A percentile compares a stretch with the other conserved stretches of the same genome.
Conservation (phyloP, 2,329 filamentous ascomycete species). For the Ceratocystis eucalypticola region DNA sequence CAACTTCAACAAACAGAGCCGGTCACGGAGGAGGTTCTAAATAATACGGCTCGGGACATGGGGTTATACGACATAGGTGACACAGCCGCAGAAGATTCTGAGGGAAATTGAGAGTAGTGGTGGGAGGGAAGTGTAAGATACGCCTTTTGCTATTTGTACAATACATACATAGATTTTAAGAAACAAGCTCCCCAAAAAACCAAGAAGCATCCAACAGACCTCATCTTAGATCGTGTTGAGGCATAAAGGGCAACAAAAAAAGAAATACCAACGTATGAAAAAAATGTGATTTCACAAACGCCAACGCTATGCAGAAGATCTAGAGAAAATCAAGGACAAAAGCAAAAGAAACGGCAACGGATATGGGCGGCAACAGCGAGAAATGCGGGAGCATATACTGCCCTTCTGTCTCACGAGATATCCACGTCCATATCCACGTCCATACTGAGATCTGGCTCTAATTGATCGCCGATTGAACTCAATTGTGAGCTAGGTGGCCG, state of each 20-base stretch:
- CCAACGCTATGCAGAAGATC: constrained; percentile 32
- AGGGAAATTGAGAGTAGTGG: constrained; percentile 18
- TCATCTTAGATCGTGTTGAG: background rate
- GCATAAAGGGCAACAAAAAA: background rate
- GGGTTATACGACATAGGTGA: constrained; percentile 28
- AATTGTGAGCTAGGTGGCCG: constrained; percentile 41
- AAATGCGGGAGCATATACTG: background rate
- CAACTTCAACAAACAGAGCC: constrained; percentile 18
- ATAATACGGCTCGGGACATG: constrained; percentile 31
- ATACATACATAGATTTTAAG: constrained; percentile 10
- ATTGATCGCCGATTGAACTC: constrained; percentile 41
- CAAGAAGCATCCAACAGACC: background rate
- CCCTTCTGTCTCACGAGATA: background rate
- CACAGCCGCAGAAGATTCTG: background rate
- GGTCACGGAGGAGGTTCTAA: constrained; percentile 23
- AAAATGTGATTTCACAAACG: constrained; percentile 24
- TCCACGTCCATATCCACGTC: constrained; percentile 33
- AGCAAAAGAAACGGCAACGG: background rate
- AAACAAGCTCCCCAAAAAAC: background rate
- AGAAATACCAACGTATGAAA: constrained; percentile 4
- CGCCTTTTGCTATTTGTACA: constrained; percentile 7
- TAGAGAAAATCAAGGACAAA: constrained; percentile 6
- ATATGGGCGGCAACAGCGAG: background rate
- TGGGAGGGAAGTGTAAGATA: constrained; percentile 9
- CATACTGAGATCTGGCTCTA: constrained; percentile 31